A percentile compares a stretch with the other conserved stretches of the same genome.
Conservation (phyloP, 805 yeast genomes). For the Sungouiozyma intestinalis region DNA sequence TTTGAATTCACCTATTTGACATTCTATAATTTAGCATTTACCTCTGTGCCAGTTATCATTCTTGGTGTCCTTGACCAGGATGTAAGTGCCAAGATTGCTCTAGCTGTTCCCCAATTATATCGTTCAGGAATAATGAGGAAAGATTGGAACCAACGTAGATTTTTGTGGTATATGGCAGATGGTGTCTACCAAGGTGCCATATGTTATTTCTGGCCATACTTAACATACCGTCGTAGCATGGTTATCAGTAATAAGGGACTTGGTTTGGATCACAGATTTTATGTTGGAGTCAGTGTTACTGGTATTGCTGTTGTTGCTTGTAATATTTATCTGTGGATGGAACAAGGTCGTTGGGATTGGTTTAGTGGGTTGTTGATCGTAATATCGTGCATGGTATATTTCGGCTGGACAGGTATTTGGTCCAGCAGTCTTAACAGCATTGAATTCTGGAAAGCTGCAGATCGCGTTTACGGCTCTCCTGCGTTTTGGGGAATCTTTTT, state of each 20-base stretch:
- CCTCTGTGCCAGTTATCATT: conserved; percentile 70
- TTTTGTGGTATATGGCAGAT: conserved; percentile 65
- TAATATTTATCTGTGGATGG: conserved; percentile 53
- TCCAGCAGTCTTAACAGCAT: conserved; percentile 42
- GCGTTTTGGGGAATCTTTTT: conserved; percentile 59
- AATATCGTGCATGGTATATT: conserved; percentile 49
- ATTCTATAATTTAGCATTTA: conserved; percentile 76
- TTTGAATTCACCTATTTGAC: conserved; percentile 71
- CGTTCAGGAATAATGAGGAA: conserved; percentile 58
- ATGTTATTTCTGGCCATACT: conserved; percentile 65
- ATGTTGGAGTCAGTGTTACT: conserved; percentile 60
- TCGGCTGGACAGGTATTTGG: conserved; percentile 80
- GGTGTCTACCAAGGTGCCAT: conserved; percentile 71
- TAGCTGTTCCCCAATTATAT: conserved; percentile 67
- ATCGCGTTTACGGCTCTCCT: conserved; percentile 49
- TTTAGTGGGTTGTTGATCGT: conserved; percentile 44
- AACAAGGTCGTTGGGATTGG: conserved; percentile 80
- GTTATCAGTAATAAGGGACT: conserved; percentile 44
- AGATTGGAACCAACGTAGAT: conserved; percentile 66
- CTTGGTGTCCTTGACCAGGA: conserved; percentile 76
- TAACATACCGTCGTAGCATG: conserved; percentile 36
- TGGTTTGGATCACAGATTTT: conserved; percentile 59
- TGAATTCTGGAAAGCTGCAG: conserved; percentile 64
- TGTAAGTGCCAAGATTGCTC: conserved; percentile 56
- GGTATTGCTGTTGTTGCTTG: conserved; percentile 59